Base-by-base conservation (phyloP, 2,329 filamentous ascomycete genomes). In the Diplodia scrobiculata region DNA sequence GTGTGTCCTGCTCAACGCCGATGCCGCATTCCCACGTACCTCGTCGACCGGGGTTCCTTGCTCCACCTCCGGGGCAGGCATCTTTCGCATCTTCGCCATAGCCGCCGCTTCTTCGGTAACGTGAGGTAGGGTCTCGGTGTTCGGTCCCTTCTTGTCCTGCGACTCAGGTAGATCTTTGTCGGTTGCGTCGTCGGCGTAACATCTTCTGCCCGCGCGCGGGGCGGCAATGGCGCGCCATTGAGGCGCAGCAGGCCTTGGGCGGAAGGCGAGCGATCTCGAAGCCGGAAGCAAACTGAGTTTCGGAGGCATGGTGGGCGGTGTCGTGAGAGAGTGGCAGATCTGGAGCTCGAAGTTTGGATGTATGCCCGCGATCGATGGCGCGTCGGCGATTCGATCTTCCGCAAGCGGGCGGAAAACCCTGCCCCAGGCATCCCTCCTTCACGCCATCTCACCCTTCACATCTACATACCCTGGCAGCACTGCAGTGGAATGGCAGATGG, bases 21-120 rank as follows among this genome's bases (percentile, higher is more conserved):
- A 25, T 4, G 21, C 21, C 21, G 6, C 19, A 27, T 47, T 45
- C 19, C 50, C 62, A 72, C 80, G 70, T 73, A 89, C 88, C 78
- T 90, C 87, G 74, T 87, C 82, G 69, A 90, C 83, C 7, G 87
- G 87, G 59, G 87, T 87, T 17, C 87, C 87, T 73, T 89, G 86
- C 17, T 58, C 47, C 41, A 89, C 72, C 72, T 90, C 87, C 21
- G 87, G 88, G 29, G 84, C 81, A 65, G 82, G 76, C 64, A 82
- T 78, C 64, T 86, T 85, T 72, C 81, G 85, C 29, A 86, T 84
- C 72, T 85, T 81, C 29, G 83, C 83, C 69, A 84, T 83, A 70
- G 85, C 83, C 47, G 84, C 84, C 36, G 87, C 87, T 75, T 91
- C 87, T 73, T 90, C 86, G 68, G 84, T 88, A 34, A 89, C 85